These are phyloP conservation scores for Phaeodactylum tricornutum DNA, from an alignment of 108 stramenopile species.

Conservation along the genomic window DNA sequence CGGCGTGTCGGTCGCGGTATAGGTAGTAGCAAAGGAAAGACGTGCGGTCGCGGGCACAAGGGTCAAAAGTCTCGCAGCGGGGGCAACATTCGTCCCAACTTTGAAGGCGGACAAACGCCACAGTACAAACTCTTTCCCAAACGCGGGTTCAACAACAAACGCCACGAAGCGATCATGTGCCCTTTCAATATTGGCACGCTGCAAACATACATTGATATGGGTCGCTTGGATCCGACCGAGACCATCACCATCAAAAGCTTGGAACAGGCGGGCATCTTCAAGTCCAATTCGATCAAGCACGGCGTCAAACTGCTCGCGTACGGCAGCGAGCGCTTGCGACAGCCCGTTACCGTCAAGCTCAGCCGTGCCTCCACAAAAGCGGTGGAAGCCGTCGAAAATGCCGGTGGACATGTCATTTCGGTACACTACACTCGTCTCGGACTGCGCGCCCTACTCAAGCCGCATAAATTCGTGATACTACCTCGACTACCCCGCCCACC, in stretches of 20 bases:
- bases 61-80: slow-evolving; percentile 89
- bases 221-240: slow-evolving; percentile 55
- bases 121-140: slow-evolving; percentile 92
- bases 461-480: slow-evolving; percentile 70
- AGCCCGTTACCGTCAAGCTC: slow-evolving; percentile 84
- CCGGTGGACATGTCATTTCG: slow-evolving; percentile 93
- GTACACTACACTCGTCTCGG: slow-evolving; percentile 92
- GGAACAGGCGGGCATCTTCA: slow-evolving; percentile 73
- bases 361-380: slow-evolving; percentile 78
- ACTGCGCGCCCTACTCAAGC: slow-evolving; percentile 86
- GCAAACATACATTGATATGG: slow-evolving; percentile 91
- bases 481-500: slow-evolving; percentile 91
- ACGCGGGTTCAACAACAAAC: slow-evolving; percentile 91
- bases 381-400: slow-evolving; percentile 83
- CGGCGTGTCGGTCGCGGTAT: slow-evolving; percentile 94
- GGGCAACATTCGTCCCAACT: slow-evolving; percentile 68
- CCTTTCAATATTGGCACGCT: slow-evolving; percentile 75
- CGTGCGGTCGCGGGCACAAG: slow-evolving; percentile 93
- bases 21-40: slow-evolving; percentile 94
- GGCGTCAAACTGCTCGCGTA: slow-evolving; percentile 78
- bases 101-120: slow-evolving; percentile 99
- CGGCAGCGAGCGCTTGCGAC: slow-evolving; percentile 49
- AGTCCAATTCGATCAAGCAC: slow-evolving; percentile 51
- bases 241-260: slow-evolving; percentile 89
- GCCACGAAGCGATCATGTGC: slow-evolving; percentile 59